Evolutionary conservation across 1,284 basidiomycete species (phyloP).

Genomic region (Sporisorium iseilematis-ciliati): DNA sequence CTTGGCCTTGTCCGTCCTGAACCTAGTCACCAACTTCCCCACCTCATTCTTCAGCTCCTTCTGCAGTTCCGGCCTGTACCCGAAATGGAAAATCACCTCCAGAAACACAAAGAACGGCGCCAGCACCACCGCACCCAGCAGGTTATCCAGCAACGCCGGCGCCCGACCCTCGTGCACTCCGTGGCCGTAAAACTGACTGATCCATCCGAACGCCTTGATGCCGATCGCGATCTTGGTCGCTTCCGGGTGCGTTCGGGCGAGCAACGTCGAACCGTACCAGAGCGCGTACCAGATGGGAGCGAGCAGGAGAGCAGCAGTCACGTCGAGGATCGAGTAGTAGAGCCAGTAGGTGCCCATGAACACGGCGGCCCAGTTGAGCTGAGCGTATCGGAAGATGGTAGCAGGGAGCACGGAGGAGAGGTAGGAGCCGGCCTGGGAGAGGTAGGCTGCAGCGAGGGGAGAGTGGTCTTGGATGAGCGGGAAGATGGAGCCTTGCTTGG

Average conservation of each 20-base stretch:
- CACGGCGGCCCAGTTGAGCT: constrained; percentile 39
- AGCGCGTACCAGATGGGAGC: constrained; percentile 53
- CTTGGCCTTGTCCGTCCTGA: constrained; percentile 42
- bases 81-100: constrained; percentile 61
- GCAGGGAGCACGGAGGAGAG: constrained; percentile 30
- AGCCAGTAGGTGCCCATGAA: constrained; percentile 56
- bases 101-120: constrained; percentile 65
- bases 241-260: constrained; percentile 36
- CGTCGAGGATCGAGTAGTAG: constrained; percentile 60
- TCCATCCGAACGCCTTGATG: constrained; percentile 53
- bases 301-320: constrained; percentile 45
- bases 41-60: constrained; percentile 62
- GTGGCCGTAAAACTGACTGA: constrained; percentile 63
- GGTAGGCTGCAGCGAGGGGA: constrained; percentile 36
- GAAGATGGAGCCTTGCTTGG: constrained; percentile 46
- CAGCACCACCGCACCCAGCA: constrained; percentile 60
- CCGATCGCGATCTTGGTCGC: constrained; percentile 36
- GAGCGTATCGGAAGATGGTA: constrained; percentile 31
- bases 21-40: constrained; percentile 44
- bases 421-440: constrained; percentile 34
- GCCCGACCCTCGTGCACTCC: constrained; percentile 62
- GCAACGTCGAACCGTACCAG: constrained; percentile 33
- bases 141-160: constrained; percentile 60
- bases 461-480: constrained; percentile 36
- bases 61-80: constrained; percentile 60